Conservation (phyloP, 192 early-diverging fungal genomes). For the Rhizophagus clarus region DNA sequence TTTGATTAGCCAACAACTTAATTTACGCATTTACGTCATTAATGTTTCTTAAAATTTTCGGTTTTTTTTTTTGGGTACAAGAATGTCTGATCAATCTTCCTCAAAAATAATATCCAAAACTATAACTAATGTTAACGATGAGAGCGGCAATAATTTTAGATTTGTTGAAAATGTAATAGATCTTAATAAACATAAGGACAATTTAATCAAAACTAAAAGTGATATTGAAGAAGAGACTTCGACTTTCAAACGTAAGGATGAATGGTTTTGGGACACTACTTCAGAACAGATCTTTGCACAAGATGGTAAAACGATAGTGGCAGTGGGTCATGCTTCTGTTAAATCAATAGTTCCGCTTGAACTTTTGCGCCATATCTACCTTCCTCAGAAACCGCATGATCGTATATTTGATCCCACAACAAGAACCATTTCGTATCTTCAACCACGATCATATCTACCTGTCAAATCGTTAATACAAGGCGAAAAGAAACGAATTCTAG, state of each 20-base stretch:
- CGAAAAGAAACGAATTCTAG: conserved; percentile 72
- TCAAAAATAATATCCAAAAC: neutral
- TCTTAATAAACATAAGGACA: neutral
- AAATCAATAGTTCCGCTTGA: conserved; percentile 40
- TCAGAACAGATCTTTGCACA: conserved; percentile 8
- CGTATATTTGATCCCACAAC: conserved; percentile 31
- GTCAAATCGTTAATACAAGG: conserved; percentile 55
- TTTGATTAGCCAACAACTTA: no score
- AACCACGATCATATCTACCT: conserved; percentile 52
- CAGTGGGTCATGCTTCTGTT: conserved; percentile 42
- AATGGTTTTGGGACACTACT: neutral
- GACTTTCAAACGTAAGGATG: neutral
- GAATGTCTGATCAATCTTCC: neutral
- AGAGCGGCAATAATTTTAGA: neutral
- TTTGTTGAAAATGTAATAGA: neutral
- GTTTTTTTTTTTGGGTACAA: neutral
- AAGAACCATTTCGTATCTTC: conserved; percentile 48
- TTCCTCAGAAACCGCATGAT: conserved; percentile 37
- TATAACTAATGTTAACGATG: neutral
- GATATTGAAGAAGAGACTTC: neutral
- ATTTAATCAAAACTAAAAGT: neutral
- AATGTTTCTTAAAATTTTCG: no score
- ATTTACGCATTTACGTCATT: no score
- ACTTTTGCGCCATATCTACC: conserved; percentile 41
- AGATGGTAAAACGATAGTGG: conserved; percentile 13